These are phyloP conservation scores for Globisporangium yorkense DNA, from an alignment of 352 stramenopile genomes.

Conservation along the genomic window DNA sequence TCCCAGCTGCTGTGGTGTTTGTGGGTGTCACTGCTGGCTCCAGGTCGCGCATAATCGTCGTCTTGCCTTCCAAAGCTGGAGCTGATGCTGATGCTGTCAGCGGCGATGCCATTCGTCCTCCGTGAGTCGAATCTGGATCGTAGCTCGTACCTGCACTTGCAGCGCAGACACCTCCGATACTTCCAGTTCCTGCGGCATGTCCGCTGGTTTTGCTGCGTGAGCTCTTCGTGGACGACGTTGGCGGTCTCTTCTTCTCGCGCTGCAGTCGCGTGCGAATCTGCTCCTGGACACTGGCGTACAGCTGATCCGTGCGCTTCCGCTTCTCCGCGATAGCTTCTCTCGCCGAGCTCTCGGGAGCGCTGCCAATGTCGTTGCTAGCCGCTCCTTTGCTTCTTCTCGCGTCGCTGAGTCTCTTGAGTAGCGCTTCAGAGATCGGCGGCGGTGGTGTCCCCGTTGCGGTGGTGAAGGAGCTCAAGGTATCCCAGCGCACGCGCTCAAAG, in stretches of 20 bases:
- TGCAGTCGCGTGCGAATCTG: constrained; percentile 16
- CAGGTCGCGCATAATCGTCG: not conserved
- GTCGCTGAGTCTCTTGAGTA: constrained; percentile 11
- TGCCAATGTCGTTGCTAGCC: not conserved
- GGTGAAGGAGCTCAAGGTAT: constrained; percentile 32
- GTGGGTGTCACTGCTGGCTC: not conserved
- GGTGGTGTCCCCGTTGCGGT: not conserved
- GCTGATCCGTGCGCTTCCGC: constrained; percentile 6
- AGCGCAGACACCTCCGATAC: not conserved
- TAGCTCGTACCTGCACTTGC: not conserved
- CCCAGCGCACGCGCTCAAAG: constrained; percentile 36
- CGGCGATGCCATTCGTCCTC: not conserved
- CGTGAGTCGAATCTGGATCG: not conserved
- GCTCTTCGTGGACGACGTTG: not conserved
- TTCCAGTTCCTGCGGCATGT: not conserved
- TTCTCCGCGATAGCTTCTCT: constrained; percentile 6
- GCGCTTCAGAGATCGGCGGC: constrained; percentile 7
- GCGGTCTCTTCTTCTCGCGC: constrained; percentile 4
- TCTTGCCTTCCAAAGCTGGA: not conserved
- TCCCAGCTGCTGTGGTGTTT: not conserved
- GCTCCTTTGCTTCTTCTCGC: constrained; percentile 5
- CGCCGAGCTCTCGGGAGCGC: not conserved
- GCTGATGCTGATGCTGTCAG: constrained; percentile 3
- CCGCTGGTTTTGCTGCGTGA: not conserved
- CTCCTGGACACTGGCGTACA: constrained; percentile 20